Conservation (phyloP, 1,284 basidiomycete species). For the Rhodofomes roseus region DNA sequence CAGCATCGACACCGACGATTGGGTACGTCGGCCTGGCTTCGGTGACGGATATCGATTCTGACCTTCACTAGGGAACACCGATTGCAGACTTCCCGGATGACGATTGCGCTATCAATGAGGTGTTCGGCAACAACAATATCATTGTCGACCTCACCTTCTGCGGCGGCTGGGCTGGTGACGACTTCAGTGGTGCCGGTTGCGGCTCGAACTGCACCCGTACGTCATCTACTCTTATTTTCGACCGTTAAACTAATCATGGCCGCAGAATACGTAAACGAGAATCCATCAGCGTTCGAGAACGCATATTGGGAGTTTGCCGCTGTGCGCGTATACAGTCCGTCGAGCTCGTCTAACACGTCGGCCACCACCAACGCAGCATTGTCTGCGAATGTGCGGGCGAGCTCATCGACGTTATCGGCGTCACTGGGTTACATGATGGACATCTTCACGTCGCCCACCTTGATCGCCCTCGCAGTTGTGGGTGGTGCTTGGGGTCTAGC, state of each 20-base stretch:
- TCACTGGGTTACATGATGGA: background rate
- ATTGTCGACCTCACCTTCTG: slow-evolving; percentile 48
- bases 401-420: background rate
- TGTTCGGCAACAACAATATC: slow-evolving; percentile 49
- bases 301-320: slow-evolving; percentile 45
- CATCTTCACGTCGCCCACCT: background rate
- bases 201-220: slow-evolving; percentile 43
- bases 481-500: background rate
- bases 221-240: slow-evolving; percentile 10
- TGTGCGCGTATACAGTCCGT: slow-evolving; percentile 4
- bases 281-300: slow-evolving; percentile 58
- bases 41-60: slow-evolving; percentile 4
- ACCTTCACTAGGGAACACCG: slow-evolving; percentile 39
- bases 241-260: background rate
- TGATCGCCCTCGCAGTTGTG: background rate
- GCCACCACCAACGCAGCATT: background rate
- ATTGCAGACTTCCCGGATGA: slow-evolving; percentile 46
- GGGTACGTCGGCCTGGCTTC: slow-evolving; percentile 30
- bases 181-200: slow-evolving; percentile 38
- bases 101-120: slow-evolving; percentile 37
- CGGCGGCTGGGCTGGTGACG: slow-evolving; percentile 49
- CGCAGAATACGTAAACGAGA: slow-evolving; percentile 57
- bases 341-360: background rate
- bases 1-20: slow-evolving; percentile 42
- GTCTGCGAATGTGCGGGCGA: background rate